Conservation (phyloP, 2,329 filamentous ascomycete genomes). For the Microdochium trichocladiopsis region DNA sequence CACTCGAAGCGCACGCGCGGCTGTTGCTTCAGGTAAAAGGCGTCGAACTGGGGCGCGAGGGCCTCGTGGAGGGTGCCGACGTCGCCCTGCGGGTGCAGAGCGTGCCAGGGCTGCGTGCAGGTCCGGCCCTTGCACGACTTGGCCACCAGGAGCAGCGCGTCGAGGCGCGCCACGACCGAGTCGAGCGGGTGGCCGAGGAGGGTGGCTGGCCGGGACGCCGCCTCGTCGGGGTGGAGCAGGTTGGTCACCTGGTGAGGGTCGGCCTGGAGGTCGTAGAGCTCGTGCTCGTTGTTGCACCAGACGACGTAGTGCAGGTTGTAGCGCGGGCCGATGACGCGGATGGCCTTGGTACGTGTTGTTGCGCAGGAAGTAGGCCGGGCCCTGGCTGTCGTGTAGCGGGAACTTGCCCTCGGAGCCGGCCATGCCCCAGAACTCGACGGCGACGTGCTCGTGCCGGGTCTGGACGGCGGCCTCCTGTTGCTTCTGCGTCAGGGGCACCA, state of each 20-base stretch:
- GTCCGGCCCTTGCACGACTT: conserved; percentile 51
- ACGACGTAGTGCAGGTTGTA: conserved; percentile 51
- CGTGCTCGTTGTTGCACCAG: conserved; percentile 44
- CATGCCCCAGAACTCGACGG: conserved; percentile 38
- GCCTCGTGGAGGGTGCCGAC: conserved; percentile 45
- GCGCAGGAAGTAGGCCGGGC: conserved; percentile 17
- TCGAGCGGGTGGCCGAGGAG: conserved; percentile 25
- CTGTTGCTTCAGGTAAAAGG: neutral
- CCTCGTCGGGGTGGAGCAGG: conserved; percentile 30
- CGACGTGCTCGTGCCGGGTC: conserved; percentile 36
- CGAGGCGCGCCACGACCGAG: conserved; percentile 42
- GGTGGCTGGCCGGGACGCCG: neutral
- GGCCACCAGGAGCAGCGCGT: conserved; percentile 50
- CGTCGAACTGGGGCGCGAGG: conserved; percentile 37
- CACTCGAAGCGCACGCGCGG: conserved; percentile 2
- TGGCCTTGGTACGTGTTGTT: conserved; percentile 47
- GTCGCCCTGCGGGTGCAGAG: conserved; percentile 44
- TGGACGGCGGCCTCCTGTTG: conserved; percentile 9
- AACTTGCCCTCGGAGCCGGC: conserved; percentile 17
- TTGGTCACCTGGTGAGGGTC: conserved; percentile 19
- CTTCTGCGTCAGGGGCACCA: conserved; percentile 35
- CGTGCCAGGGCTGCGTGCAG: conserved; percentile 49
- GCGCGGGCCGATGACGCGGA: conserved; percentile 35
- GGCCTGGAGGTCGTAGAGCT: conserved; percentile 35
- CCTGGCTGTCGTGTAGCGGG: neutral